A percentile compares a stretch with the other conserved stretches of the same genome.
Conservation (phyloP, 2,329 filamentous ascomycete species). For the Colletotrichum orchidophilum region DNA sequence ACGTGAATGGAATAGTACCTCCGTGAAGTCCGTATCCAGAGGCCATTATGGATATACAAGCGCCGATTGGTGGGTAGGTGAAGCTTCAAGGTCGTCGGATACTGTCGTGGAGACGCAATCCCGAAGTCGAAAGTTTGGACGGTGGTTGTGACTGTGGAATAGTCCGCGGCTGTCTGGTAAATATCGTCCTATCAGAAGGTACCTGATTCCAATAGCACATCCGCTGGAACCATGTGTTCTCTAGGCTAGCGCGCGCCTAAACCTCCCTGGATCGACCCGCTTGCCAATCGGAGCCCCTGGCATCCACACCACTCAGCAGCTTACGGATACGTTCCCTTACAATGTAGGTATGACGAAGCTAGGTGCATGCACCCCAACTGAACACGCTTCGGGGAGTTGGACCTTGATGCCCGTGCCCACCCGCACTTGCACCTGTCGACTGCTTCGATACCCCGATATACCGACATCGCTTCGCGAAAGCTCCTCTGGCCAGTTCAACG, state of each 20-base stretch:
- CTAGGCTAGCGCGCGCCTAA: constrained; percentile 21
- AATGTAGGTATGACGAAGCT: constrained; percentile 26
- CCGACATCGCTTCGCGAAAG: neutral
- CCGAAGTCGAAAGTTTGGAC: constrained; percentile 12
- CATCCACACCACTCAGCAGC: neutral
- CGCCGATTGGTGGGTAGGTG: constrained; percentile 41
- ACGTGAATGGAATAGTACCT: constrained; percentile 59
- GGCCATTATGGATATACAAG: constrained; percentile 65
- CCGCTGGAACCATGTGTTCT: neutral
- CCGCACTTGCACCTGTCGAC: neutral
- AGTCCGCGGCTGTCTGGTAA: constrained; percentile 17
- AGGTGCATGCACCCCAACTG: neutral
- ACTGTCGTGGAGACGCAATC: constrained; percentile 3
- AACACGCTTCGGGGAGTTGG: neutral
- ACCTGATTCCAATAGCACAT: constrained; percentile 15
- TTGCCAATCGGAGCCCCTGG: neutral
- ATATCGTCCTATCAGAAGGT: constrained; percentile 26
- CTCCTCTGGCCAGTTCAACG: neutral
- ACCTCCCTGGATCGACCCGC: neutral
- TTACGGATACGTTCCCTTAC: too few species aligned
- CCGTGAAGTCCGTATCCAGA: constrained; percentile 85
- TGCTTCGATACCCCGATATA: neutral
- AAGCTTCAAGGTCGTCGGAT: constrained; percentile 25
- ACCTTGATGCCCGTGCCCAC: constrained; percentile 1
- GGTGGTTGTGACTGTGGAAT: constrained; percentile 6